Conservation (phyloP, 2,329 filamentous ascomycete genomes). For the Ascosphaera acerosa region DNA sequence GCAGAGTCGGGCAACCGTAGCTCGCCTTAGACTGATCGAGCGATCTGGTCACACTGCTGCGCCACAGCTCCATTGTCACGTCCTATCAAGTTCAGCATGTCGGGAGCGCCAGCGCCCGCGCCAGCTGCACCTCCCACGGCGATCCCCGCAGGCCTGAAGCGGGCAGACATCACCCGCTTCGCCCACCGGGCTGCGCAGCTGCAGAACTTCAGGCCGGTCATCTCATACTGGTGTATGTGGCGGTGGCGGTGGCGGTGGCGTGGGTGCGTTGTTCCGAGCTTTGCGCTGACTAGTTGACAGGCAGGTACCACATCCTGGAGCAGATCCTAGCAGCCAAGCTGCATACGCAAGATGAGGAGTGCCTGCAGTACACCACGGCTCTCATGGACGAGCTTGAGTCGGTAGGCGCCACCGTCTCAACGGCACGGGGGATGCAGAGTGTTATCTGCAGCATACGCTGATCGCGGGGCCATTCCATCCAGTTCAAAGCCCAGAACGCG, state of each 20-base stretch:
- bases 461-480: no score
- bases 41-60: no score
- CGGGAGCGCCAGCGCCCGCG: no score
- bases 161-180: constrained; percentile 63
- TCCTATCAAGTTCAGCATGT: no score
- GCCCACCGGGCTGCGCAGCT: constrained; percentile 64
- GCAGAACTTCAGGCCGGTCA: constrained; percentile 57
- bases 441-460: no score
- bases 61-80: no score
- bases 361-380: constrained; percentile 51
- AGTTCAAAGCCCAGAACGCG: constrained; percentile 47
- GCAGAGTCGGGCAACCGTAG: no score
- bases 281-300: constrained; percentile 21
- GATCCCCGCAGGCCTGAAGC: constrained; percentile 47
- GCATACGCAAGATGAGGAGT: constrained; percentile 54
- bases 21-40: no score
- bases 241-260: constrained; percentile 16
- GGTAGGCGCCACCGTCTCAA: constrained; percentile 25
- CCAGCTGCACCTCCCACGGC: no score
- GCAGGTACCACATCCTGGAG: constrained; percentile 79
- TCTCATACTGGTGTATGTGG: constrained; percentile 68
- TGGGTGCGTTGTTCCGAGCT: no score
- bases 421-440: no score
- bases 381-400: constrained; percentile 83
- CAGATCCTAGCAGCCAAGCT: constrained; percentile 63